Conservation (phyloP, 345 rosid species). For the Murraya koenigii region DNA sequence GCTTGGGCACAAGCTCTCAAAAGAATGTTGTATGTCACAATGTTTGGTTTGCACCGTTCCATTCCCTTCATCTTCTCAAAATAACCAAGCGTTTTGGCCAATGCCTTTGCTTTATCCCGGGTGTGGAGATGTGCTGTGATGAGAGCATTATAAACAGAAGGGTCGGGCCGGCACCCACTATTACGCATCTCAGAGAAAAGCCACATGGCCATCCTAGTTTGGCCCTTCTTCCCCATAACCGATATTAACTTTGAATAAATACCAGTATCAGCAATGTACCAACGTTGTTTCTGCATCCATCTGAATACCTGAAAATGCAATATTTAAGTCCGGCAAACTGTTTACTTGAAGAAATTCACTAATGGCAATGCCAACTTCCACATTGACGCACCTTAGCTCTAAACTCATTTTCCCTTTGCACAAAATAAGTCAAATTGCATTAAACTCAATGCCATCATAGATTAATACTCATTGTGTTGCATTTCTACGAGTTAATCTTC, state of each 20-base stretch:
- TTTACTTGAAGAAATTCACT: not conserved
- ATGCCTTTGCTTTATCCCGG: constrained; percentile 77
- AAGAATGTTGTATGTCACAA: constrained; percentile 86
- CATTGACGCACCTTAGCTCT: not conserved
- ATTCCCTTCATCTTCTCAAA: constrained; percentile 81
- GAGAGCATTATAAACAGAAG: constrained; percentile 87
- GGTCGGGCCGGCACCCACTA: constrained; percentile 90
- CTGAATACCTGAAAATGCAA: constrained; percentile 65
- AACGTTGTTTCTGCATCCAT: constrained; percentile 94
- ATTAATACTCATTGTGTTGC: not conserved
- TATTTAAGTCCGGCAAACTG: not conserved
- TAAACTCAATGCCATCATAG: not conserved
- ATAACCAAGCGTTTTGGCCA: constrained; percentile 70
- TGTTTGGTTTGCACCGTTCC: constrained; percentile 74
- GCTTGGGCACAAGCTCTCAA: constrained; percentile 90
- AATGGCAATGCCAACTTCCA: not conserved
- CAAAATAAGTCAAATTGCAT: too few relatives aligned
- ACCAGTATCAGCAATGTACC: constrained; percentile 86
- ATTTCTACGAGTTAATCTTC: not conserved
- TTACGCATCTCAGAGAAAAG: constrained; percentile 95
- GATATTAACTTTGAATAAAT: constrained; percentile 78
- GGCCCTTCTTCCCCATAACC: constrained; percentile 82
- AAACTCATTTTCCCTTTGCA: not conserved
- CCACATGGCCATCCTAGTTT: constrained; percentile 96
- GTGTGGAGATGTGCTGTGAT: constrained; percentile 90